phyloP scores from a whole-genome alignment of 164 flowering plant genomes.

The Sedum album region DNA sequence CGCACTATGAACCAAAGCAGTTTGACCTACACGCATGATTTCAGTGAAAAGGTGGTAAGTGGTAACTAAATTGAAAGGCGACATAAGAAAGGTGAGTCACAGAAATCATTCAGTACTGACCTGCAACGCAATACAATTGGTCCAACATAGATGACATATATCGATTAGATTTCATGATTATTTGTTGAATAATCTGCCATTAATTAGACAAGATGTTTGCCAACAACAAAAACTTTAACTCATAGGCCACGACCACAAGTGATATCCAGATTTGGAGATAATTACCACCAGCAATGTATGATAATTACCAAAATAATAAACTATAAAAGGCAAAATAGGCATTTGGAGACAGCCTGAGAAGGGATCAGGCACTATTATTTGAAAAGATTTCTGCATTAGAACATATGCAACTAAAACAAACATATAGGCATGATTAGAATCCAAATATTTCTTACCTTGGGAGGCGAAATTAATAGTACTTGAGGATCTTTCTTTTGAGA shows the following conservation, averaged over 20 bases:
- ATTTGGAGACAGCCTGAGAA: neutral
- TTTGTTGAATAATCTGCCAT: neutral
- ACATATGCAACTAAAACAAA: conserved; percentile 24
- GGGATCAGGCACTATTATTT: neutral
- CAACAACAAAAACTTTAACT: neutral
- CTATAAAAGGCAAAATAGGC: neutral
- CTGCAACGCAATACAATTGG: neutral
- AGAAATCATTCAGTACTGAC: neutral
- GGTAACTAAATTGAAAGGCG: neutral
- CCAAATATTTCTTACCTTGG: conserved; percentile 17
- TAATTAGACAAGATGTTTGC: neutral
- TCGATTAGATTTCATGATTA: neutral
- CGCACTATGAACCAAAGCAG: no score
- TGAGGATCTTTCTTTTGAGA: conserved; percentile 62
- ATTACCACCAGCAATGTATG: neutral
- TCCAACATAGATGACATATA: neutral
- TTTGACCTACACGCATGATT: no score
- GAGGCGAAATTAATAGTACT: conserved; percentile 50
- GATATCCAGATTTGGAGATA: no score
- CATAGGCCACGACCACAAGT: no score
- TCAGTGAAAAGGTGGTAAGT: neutral
- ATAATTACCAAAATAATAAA: neutral
- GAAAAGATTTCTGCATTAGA: neutral
- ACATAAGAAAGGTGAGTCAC: neutral
- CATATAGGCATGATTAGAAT: conserved; percentile 22